Conservation (phyloP, 2,329 filamentous ascomycete genomes). For the Talaromyces sp. region DNA sequence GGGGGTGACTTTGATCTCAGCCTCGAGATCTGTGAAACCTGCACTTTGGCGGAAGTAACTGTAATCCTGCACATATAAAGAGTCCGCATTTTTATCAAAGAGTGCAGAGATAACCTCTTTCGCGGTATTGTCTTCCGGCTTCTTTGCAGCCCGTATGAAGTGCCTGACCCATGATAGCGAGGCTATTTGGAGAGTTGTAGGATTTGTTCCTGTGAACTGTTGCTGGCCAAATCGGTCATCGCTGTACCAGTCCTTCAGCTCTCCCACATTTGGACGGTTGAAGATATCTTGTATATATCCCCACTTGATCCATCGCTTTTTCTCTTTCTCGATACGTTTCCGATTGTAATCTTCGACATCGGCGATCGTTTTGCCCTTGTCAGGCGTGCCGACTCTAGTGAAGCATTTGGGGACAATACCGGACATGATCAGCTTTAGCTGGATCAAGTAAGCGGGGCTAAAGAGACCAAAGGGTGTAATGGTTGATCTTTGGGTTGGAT, state of each 20-base stretch:
- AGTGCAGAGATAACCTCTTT: slow-evolving; percentile 7
- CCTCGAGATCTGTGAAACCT: slow-evolving; percentile 3
- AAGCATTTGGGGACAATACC: not conserved
- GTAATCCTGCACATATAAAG: slow-evolving; percentile 13
- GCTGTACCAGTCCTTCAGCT: slow-evolving; percentile 14
- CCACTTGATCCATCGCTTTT: no score
- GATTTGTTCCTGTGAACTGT: slow-evolving; percentile 13
- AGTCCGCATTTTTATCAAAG: not conserved
- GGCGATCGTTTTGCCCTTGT: not conserved
- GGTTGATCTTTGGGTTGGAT: slow-evolving; percentile 2
- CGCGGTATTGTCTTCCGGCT: slow-evolving; percentile 2
- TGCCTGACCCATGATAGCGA: slow-evolving; percentile 6
- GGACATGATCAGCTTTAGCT: not conserved
- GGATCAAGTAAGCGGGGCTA: not conserved
- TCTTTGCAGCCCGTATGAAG: slow-evolving; percentile 7
- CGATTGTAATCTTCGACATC: slow-evolving; percentile 2
- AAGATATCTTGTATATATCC: slow-evolving; percentile 4
- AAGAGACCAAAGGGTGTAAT: slow-evolving; percentile 2
- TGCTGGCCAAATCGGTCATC: slow-evolving; percentile 14
- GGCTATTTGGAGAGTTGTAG: slow-evolving; percentile 10
- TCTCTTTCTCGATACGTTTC: not conserved
- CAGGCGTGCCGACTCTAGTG: not conserved
- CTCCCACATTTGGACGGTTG: slow-evolving; percentile 10
- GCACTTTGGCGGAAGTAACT: slow-evolving; percentile 13
- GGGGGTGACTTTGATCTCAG: not conserved